Conservation (phyloP, 768 basidiomycete species). For the Naganishia kalamii region DNA sequence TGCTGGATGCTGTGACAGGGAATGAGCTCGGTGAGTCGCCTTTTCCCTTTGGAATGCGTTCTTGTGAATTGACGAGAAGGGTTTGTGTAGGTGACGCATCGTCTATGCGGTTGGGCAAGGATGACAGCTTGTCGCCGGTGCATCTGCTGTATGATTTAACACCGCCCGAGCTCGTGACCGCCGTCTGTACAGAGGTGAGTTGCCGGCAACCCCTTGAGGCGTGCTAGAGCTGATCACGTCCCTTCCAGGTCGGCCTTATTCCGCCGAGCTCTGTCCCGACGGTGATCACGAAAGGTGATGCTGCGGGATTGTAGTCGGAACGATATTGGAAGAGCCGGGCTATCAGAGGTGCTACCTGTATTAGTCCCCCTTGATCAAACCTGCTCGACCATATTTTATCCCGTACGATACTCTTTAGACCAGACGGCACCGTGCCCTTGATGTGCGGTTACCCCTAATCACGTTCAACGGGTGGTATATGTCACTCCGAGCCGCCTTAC, state of each 20-base stretch:
- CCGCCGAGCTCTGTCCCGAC: slow-evolving; percentile 73
- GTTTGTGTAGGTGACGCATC: slow-evolving; percentile 7
- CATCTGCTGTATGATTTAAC: slow-evolving; percentile 92
- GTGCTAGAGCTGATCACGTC: slow-evolving; percentile 15
- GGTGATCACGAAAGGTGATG: slow-evolving; percentile 39
- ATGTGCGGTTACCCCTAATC: too few relatives aligned
- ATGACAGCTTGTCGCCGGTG: slow-evolving; percentile 59
- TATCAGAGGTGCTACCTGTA: too few relatives aligned
- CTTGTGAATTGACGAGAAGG: not conserved
- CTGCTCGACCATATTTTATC: too few relatives aligned
- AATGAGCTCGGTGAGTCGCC: slow-evolving; percentile 76
- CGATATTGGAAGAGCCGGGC: not conserved
- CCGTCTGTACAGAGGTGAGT: slow-evolving; percentile 80
- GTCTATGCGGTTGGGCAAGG: not conserved
- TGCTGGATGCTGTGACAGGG: slow-evolving; percentile 87
- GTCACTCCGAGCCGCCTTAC: too few relatives aligned
- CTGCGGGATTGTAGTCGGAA: slow-evolving; percentile 16
- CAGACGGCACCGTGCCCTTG: too few relatives aligned
- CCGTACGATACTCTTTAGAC: too few relatives aligned
- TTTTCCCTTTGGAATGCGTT: not conserved
- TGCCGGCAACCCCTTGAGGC: too few relatives aligned
- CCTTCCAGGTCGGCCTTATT: slow-evolving; percentile 60
- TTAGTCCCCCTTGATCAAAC: too few relatives aligned
- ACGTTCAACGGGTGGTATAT: too few relatives aligned
- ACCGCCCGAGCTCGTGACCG: slow-evolving; percentile 83